A percentile compares a stretch with the other conserved stretches of the same genome.
These are phyloP conservation scores for Kazachstania kunashirensis DNA, from an alignment of 805 yeast species.

Conservation along the genomic window DNA sequence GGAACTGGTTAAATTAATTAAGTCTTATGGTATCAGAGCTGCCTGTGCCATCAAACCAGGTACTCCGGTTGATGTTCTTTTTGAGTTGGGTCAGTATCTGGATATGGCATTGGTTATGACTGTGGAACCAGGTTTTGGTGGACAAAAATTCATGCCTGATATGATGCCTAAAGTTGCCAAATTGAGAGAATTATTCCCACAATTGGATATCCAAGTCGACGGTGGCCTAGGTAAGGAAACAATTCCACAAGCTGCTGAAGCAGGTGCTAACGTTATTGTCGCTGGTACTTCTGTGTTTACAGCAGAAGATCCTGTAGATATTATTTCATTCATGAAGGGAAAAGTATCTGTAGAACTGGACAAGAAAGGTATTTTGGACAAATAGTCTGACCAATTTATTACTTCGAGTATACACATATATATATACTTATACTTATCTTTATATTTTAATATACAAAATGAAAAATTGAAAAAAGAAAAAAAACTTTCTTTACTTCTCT, in stretches of 20 bases:
- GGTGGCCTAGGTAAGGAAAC: constrained; percentile 90
- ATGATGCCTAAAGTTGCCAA: constrained; percentile 93
- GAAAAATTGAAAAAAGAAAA: too few species aligned
- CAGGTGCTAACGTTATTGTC: constrained; percentile 96
- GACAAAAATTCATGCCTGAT: constrained; percentile 87
- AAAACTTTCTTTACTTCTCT: background rate
- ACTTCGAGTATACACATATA: too few species aligned
- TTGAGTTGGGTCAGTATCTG: constrained; percentile 60
- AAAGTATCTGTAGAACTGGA: constrained; percentile 46
- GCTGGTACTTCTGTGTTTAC: constrained; percentile 94
- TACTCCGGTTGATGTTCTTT: constrained; percentile 76
- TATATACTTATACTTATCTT: background rate
- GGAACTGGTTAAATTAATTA: constrained; percentile 66
- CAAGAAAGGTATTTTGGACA: constrained; percentile 35
- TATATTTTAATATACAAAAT: background rate
- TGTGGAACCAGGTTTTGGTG: constrained; percentile 98
- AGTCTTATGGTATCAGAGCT: constrained; percentile 75
- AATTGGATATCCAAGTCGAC: constrained; percentile 86
- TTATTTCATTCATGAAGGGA: constrained; percentile 57
- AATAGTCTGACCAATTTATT: too few species aligned
- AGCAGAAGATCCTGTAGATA: constrained; percentile 68
- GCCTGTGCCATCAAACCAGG: constrained; percentile 93
- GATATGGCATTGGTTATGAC: constrained; percentile 98
- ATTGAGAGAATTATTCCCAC: constrained; percentile 64
- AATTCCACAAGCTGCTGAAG: constrained; percentile 78